Base-by-base conservation (phyloP, 345 rosid genomes). In the Gossypium arboreum region DNA sequence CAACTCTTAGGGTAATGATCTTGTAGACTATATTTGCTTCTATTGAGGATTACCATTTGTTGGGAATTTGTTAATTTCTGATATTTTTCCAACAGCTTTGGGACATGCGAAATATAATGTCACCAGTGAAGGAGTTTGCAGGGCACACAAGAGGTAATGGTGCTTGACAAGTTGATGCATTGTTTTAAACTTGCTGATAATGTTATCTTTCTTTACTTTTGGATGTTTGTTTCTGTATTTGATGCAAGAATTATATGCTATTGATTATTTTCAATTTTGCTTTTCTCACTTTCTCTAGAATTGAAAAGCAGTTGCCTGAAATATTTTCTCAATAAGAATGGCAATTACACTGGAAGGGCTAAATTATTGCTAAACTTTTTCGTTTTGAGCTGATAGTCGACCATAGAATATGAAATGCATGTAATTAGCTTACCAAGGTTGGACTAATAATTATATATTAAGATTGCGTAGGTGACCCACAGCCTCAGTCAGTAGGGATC, bases 41-140 rank as follows among this genome's bases (percentile, higher is more conserved):
- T 55, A 25, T 61, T 68, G 41, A 57, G 51, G 24, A 62, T 29
- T 71, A 45, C 27, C 13, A 11, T 76, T 25, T 70, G 34, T 44
- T 34, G 13, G 58, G 4, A 10, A 29, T 56, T 55, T 63, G 43
- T 54, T 51, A 71, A 61, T 24, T 64, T 52, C 7, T 62, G 69
- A 54, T 85, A n/a, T 77, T 83, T 78, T 67, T 76, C 55, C 54
- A 67, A 57, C 93, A 93, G 99, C 97, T 96, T 80, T 93, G 99
- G 99, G 99, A 96, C 78, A 92, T 96, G 98, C 84, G 99, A 73
- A 93, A 96, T 84, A 83, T 81, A 72, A 78, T 96, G 91, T 83
- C 92, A 58, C 99, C 99, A 47, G 91, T 93, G 71, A 88, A 83
- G 77, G 97, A 96, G 85, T 88, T 92, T 80, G 88, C 79, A 66